Evolutionary conservation across 805 yeast genomes (phyloP), one percentile per base, ranked within the genome.

Genomic region (Candida methanosorbosa): DNA sequence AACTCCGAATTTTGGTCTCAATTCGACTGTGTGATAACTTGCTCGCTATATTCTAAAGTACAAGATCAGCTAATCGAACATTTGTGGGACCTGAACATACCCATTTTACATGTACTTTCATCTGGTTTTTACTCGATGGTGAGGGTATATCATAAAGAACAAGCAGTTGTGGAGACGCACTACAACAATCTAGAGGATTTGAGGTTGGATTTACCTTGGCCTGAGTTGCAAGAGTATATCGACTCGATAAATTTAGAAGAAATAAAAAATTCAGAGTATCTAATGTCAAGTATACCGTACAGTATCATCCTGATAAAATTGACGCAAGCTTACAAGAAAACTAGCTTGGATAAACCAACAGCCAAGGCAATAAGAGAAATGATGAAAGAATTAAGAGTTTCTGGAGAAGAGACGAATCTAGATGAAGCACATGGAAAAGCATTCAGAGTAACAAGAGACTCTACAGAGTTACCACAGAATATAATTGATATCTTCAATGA

Each of bases 81-180:
- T 4, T 47, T 78, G 7, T 72, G 71, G 66, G 40, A 46, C 1
- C 42, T 49, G 32, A 51, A 64, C 13, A 67, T 78, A 3, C 33
- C 33, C 5, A 6, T 30, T 4, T 15, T 30, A 5, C 19, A 23
- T 11, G 9, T 17, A 4, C 15, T 16, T 12, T 22, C 33, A 8
- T 40, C 66, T 17, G 94, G 94, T 0, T 79, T 80, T 44, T 83
- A 75, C 50, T 87, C 87, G 1, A 56, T 64, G 14, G 40, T 83
- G 4, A 61, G 76, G 28, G 49, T 81, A 4, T 57, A 71, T 22
- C 52, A 70, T n/a, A 53, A 49, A 19, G 85, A 78, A 44, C 74
- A 75, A 8, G 71, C 78, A n/a, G 71, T 84, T 2, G 58, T 85
- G 13, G 88, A 88, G 39, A 74, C 95, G 1, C 94, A 86, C 52